These are phyloP conservation scores for Kodamaea nitidulidarum DNA, from an alignment of 805 yeast genomes.

Conservation along the genomic window DNA sequence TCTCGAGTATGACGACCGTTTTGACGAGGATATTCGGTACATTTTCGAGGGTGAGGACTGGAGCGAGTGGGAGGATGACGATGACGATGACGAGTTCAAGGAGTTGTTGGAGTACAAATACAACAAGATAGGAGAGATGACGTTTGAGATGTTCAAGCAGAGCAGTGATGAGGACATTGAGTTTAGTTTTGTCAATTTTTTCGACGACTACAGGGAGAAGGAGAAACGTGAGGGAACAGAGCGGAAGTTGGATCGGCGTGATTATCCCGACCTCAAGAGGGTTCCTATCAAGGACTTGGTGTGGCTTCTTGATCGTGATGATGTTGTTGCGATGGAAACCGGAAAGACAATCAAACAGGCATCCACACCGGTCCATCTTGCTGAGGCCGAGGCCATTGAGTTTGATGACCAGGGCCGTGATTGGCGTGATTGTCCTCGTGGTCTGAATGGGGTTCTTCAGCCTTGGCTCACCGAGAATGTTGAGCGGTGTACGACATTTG, in stretches of 20 bases:
- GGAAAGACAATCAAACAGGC: not conserved
- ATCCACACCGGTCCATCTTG: not conserved
- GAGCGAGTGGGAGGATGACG: slow-evolving; percentile 17
- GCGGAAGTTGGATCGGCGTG: slow-evolving; percentile 10
- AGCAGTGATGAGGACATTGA: not conserved
- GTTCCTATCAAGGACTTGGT: not conserved
- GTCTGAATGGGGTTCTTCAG: slow-evolving; percentile 39
- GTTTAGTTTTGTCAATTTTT: not conserved
- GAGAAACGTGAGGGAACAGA: slow-evolving; percentile 18
- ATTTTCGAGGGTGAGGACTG: slow-evolving; percentile 56
- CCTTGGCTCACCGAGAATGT: slow-evolving; percentile 16
- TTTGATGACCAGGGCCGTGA: slow-evolving; percentile 61
- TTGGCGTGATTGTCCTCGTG: slow-evolving; percentile 71
- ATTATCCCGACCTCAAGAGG: not conserved
- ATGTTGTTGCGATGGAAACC: slow-evolving; percentile 10
- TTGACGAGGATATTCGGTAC: slow-evolving; percentile 64
- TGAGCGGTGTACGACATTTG: not conserved
- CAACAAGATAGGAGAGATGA: slow-evolving; percentile 5
- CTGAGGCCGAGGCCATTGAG: slow-evolving; percentile 26
- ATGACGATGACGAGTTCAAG: slow-evolving; percentile 2
- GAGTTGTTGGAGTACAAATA: slow-evolving; percentile 7
- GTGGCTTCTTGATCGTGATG: slow-evolving; percentile 7
- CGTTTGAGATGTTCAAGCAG: not conserved
- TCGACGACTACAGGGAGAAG: slow-evolving; percentile 13
- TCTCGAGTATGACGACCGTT: slow-evolving; percentile 57